Conservation (phyloP, 257 asterid species). For the Voacanga thouarsii region DNA sequence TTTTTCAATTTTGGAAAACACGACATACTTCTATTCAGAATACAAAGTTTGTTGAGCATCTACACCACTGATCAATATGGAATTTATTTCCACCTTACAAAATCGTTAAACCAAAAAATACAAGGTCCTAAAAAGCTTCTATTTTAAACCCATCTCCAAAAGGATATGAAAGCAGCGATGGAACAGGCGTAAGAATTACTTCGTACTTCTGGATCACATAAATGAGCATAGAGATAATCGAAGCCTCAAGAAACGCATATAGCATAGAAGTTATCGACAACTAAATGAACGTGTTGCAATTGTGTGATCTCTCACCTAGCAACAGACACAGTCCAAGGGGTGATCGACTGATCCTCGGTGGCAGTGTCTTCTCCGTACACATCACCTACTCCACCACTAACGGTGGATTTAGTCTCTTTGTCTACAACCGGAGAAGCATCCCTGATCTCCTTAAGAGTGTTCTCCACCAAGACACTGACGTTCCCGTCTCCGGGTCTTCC, state of each 20-base stretch:
- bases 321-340: constrained; percentile 52
- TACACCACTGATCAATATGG: neutral
- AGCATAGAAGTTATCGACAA: constrained; percentile 9
- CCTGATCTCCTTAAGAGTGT: constrained; percentile 30
- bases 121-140: neutral
- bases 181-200: neutral
- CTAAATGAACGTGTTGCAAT: constrained; percentile 1
- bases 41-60: neutral
- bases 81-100: neutral
- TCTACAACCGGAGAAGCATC: constrained; percentile 25
- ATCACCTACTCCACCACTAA: constrained; percentile 43
- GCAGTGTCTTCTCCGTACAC: constrained; percentile 50
- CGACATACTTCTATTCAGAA: neutral
- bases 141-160: neutral
- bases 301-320: constrained; percentile 45
- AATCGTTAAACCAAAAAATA: neutral
- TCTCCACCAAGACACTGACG: constrained; percentile 55
- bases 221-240: neutral
- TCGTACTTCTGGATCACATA: neutral
- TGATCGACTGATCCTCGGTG: constrained; percentile 45
- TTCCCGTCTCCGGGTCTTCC: constrained; percentile 67
- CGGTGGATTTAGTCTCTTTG: constrained; percentile 33
- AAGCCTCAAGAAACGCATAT: neutral
- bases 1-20: neutral
- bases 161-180: neutral